These are phyloP conservation scores for Protomyces lactucae-debilis DNA, from an alignment of 1,139 yeast genomes.

Conservation along the genomic window DNA sequence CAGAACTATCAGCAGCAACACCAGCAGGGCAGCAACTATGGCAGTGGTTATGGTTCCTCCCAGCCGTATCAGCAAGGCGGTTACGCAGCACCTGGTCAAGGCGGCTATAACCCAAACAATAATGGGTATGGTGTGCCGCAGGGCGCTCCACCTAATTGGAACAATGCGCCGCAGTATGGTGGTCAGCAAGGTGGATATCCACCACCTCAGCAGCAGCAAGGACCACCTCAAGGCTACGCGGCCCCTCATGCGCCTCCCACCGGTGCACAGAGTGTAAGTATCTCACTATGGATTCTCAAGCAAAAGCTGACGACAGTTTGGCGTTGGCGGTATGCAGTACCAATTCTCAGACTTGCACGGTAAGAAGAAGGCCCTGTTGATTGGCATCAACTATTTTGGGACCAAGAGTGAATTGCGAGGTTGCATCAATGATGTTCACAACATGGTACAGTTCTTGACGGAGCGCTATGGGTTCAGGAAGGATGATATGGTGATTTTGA, in stretches of 20 bases:
- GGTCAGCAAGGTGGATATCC: not conserved
- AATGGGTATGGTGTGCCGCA: constrained; percentile 19
- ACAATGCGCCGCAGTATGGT: not conserved
- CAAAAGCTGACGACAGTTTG: constrained; percentile 10
- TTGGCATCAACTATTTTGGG: constrained; percentile 86
- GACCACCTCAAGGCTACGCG: constrained; percentile 10
- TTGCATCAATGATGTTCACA: constrained; percentile 62
- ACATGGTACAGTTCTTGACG: constrained; percentile 42
- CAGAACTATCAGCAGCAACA: constrained; percentile 20
- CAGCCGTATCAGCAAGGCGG: constrained; percentile 15
- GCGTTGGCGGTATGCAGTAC: constrained; percentile 38
- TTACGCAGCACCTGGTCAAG: constrained; percentile 12
- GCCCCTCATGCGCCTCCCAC: constrained; percentile 12
- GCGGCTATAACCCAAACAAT: constrained; percentile 21
- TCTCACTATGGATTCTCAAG: not conserved
- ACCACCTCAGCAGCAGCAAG: not conserved
- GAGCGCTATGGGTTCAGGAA: constrained; percentile 59
- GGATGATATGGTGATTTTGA: constrained; percentile 67
- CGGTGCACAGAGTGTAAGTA: not conserved
- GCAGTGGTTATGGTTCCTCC: not conserved
- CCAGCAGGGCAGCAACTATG: not conserved
- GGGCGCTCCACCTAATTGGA: constrained; percentile 25
- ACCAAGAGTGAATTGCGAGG: constrained; percentile 68
- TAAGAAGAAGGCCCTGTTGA: constrained; percentile 68
- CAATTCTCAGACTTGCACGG: constrained; percentile 77